Evolutionary conservation across 768 basidiomycete species (phyloP), one percentile per base, ranked within the genome.

Genomic region (Trametes elegans): DNA sequence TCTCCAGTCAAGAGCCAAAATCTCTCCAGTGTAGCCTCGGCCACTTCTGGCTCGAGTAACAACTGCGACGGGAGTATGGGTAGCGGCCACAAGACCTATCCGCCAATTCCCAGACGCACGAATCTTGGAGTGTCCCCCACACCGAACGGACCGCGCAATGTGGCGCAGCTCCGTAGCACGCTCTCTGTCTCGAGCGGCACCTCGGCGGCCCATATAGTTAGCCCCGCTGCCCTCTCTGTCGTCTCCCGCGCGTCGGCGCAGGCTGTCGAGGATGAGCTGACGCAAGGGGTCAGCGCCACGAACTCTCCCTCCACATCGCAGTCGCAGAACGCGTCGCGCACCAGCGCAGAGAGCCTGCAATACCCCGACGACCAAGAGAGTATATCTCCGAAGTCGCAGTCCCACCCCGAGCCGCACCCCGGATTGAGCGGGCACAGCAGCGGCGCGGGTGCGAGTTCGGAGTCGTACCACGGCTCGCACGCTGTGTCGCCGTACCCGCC

Each of bases 231-330:
- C 4, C 41, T 21, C 5, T 62, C 61, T 1, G 28, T 48, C 6
- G 42, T 21, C 5, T 62, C 61, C 2, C 23, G 43, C 6, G 42
- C 28, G 8, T 62, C 61, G 5, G 50, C 55, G 6, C 58, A 56
- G 18, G 61, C 58, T 7, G 55, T 62, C n/a, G 58, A 62, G 47
- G 46, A 53, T 4, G 53, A 49, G 23, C 55, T 62, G 28, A 62
- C 61, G 14, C 52, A 55, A 50, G 21, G 36, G 1, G 10, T 52
- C 32, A 36, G 41, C 19, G 5, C 36, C 3, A 36, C 24, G 14
- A 24, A 36, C 2, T 61, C 55, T 4, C 51, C 51, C 7, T 5
- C 53, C 5, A 14, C 24, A 14, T 38, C 35, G 19, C 31, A 8
- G 43, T 28, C 43, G 27, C 43, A 31, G 8, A 8, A 10, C 10